Evolutionary conservation across 23 red algal genomes (phyloP).

Genomic region (Gracilaria vermiculophylla): DNA sequence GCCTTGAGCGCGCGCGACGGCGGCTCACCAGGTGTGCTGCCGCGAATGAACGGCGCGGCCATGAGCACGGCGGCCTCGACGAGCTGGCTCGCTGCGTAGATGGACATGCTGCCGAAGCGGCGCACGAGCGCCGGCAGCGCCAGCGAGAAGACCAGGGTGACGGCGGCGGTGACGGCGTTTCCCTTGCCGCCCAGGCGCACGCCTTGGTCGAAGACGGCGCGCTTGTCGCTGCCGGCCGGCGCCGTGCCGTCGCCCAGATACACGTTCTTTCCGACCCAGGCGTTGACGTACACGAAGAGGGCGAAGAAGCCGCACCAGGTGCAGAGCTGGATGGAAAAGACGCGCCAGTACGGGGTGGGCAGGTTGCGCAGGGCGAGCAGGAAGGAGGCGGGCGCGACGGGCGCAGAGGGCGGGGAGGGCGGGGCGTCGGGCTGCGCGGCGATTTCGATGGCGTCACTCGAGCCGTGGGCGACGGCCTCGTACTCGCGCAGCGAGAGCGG

Average conservation of each 20-base stretch:
- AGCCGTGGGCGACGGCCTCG: background rate
- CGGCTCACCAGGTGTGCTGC: background rate
- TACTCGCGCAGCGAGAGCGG: constrained; percentile 26
- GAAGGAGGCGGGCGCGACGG: background rate
- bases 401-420: background rate
- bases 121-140: constrained; percentile 56
- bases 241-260: constrained; percentile 69
- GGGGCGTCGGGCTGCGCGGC: background rate
- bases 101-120: constrained; percentile 22
- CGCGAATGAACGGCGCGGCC: constrained; percentile 12
- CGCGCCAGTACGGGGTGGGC: constrained; percentile 83
- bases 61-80: constrained; percentile 58
- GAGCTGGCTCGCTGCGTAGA: constrained; percentile 61
- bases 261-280: constrained; percentile 93
- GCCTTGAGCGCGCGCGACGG: constrained; percentile 17
- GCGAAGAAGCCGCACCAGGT: constrained; percentile 96
- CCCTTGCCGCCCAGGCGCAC: constrained; percentile 83
- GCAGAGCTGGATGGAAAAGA: constrained; percentile 82
- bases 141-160: constrained; percentile 73
- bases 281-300: constrained; percentile 83
- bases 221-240: constrained; percentile 1
- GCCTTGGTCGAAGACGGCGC: constrained; percentile 73
- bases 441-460: background rate
- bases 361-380: background rate
- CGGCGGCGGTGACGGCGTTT: constrained; percentile 63